A percentile compares a stretch with the other conserved stretches of the same genome.
These are phyloP conservation scores for Paramecium sonneborni DNA, from an alignment of 73 alveolate species.

Conservation along the genomic window DNA sequence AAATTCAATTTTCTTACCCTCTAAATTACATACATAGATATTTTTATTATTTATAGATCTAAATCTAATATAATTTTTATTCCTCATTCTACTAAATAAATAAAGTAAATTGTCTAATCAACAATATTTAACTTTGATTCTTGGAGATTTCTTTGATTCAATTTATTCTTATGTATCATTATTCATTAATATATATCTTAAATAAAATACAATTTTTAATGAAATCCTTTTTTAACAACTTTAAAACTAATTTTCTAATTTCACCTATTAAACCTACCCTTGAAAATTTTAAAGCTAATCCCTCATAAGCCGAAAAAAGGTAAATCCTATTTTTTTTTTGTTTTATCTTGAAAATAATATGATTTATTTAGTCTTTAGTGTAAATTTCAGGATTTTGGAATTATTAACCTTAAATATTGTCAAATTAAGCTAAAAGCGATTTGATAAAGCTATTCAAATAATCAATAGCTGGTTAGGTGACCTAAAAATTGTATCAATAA, in stretches of 20 bases:
- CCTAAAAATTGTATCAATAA: no score
- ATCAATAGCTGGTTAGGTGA: no score
- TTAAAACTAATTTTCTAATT: neutral
- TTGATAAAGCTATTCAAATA: no score
- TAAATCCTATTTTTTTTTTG: no score
- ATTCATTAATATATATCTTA: neutral
- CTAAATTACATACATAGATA: neutral
- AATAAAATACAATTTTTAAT: neutral
- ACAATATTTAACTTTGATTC: neutral
- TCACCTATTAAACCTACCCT: no score
- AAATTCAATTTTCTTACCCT: neutral
- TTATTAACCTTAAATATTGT: no score
- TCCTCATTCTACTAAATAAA: neutral
- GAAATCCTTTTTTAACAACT: slow-evolving; percentile 23
- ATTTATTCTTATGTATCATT: neutral
- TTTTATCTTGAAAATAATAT: no score
- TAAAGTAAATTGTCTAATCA: neutral
- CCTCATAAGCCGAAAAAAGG: no score
- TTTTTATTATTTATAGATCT: neutral
- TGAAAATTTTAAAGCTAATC: no score
- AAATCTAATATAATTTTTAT: neutral
- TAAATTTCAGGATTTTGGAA: no score
- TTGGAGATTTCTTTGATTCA: slow-evolving; percentile 25
- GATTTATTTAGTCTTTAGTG: no score
- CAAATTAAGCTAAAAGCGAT: no score